Evolutionary conservation across 805 yeast species (phyloP).

Genomic region (Hermanozyma aechmeae): DNA sequence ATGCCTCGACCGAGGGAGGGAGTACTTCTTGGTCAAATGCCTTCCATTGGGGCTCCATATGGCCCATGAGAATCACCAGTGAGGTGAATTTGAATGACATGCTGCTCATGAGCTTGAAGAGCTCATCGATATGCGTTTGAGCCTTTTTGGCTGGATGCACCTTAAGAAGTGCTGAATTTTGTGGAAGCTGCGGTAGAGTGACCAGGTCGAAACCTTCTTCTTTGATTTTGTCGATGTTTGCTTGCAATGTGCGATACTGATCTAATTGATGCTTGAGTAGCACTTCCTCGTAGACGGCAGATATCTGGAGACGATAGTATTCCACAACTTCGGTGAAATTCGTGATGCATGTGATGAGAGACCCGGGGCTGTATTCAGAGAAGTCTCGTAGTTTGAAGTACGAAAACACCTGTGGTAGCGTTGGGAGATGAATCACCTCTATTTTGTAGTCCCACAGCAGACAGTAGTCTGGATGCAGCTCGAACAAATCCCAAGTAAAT

Average conservation of each 20-base stretch:
- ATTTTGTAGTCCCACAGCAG: conserved; percentile 12
- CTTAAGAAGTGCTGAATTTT: conserved; percentile 15
- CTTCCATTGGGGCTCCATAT: not conserved
- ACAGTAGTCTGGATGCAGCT: conserved; percentile 11
- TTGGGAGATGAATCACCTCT: conserved; percentile 10
- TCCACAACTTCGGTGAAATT: conserved; percentile 29
- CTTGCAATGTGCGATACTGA: conserved; percentile 12
- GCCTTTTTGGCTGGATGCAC: conserved; percentile 22
- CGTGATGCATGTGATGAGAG: conserved; percentile 16
- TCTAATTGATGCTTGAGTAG: conserved; percentile 23
- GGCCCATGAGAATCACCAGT: conserved; percentile 20
- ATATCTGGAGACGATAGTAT: conserved; percentile 22
- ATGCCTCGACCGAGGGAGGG: too few species aligned
- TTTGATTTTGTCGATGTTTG: conserved; percentile 10
- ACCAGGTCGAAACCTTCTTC: conserved; percentile 15
- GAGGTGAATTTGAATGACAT: conserved; percentile 14
- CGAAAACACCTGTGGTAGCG: conserved; percentile 19
- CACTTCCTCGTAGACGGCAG: conserved; percentile 23
- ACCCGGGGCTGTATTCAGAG: conserved; percentile 1
- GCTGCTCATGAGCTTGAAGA: conserved; percentile 17
- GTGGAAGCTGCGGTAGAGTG: conserved; percentile 19
- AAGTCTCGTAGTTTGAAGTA: conserved; percentile 10
- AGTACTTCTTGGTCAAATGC: not conserved
- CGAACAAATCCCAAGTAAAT: conserved; percentile 20
- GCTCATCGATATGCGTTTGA: conserved; percentile 18